phyloP scores from a whole-genome alignment of 2,329 filamentous ascomycete species.

The Cladosporium halotolerans region DNA sequence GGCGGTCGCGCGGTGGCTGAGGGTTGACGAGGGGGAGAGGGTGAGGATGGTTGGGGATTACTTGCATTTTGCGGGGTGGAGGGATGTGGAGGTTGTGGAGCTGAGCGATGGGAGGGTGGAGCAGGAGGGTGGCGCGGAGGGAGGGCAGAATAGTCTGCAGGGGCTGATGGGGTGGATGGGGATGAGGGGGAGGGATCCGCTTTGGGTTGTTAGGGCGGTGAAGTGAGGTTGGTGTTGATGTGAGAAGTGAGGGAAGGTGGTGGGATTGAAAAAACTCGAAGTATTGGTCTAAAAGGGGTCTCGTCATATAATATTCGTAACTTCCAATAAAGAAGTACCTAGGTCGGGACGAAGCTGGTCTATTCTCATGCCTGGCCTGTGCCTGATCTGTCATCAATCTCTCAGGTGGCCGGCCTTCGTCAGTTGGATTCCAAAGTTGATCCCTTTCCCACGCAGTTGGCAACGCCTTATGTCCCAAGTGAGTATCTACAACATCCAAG shows the following conservation, averaged over 20 bases:
- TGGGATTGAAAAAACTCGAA: too few species aligned
- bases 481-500: slow-evolving; percentile 7
- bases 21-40: slow-evolving; percentile 39
- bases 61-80: slow-evolving; percentile 47
- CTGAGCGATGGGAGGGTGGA: slow-evolving; percentile 36
- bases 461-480: slow-evolving; percentile 1
- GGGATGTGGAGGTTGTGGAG: slow-evolving; percentile 48
- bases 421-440: background rate
- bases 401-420: too few species aligned
- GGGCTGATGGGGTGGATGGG: slow-evolving; percentile 29
- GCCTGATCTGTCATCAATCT: too few species aligned
- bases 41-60: slow-evolving; percentile 48
- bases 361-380: too few species aligned
- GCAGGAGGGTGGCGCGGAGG: slow-evolving; percentile 12
- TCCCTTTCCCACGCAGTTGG: background rate
- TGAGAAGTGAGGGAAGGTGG: too few species aligned
- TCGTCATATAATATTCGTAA: too few species aligned
- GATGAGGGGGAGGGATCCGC: slow-evolving; percentile 34
- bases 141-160: slow-evolving; percentile 17
- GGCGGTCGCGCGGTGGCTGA: slow-evolving; percentile 44
- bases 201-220: slow-evolving; percentile 40
- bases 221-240: slow-evolving; percentile 12
- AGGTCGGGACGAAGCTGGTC: too few species aligned
- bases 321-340: too few species aligned
- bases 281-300: too few species aligned